Base-by-base conservation (phyloP, 208 protist genomes). In the Kentomonas sorsogonicus region DNA sequence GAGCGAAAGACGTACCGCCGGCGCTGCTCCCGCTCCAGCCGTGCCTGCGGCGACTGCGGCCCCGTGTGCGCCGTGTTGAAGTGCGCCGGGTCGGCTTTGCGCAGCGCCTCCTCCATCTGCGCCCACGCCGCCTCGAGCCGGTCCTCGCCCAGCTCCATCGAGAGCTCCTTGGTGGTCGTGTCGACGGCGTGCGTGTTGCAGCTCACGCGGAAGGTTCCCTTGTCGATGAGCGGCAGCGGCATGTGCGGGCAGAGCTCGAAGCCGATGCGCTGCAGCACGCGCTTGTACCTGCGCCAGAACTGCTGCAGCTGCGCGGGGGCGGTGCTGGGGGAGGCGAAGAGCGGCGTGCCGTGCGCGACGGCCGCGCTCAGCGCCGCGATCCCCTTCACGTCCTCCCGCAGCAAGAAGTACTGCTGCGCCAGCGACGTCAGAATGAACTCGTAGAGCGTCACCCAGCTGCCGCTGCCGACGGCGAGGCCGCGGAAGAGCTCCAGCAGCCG, bases 181-280 rank as follows among this genome's bases (percentile, higher is more conserved):
- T 91, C 86, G 62, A 65, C 68, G 57, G 55, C 58, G 62, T 86
- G 88, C 41, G 51, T 38, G 72, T 91, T 83, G 41, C 66, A 54
- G 46, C 64, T 59, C 3, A 91, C 68, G 41, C 51, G 47, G 47
- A 94, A 65, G 34, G 83, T 83, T 27, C 48, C 50, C 25, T 63
- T 69, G 11, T 77, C 60, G 39, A 91, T 63, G 51, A 66, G 67
- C 5, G 87, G 87, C 34, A 88, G 55, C 23, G 79, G 71, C 74
- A 89, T 86, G 64, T 90, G 86, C 16, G 86, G 79, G 53, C 72
- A 88, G 26, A 86, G 54, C 1, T 58, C 53, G 57, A 79, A 86
- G 27, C 79, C 72, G 30, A 86, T 72, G 7, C 53, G 55, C 0
- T 33, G 15, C 30, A 93, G 40, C 9, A 82, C 82, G 30, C 67